phyloP scores from a whole-genome alignment of 306 rosid genomes.

The Sphenostylis stenocarpa region DNA sequence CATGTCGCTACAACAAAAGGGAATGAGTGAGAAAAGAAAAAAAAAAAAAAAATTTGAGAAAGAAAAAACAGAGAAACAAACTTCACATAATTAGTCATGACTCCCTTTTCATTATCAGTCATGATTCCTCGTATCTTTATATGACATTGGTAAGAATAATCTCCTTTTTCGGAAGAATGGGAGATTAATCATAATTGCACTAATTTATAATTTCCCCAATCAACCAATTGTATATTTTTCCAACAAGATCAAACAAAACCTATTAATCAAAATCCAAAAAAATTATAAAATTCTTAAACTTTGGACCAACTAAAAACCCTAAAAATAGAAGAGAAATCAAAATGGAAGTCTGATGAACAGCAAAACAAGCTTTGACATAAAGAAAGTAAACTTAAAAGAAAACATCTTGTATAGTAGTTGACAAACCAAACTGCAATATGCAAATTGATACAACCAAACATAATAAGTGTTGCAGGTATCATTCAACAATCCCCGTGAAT shows the following conservation, averaged over 20 bases:
- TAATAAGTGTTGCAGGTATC: neutral
- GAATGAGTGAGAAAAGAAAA: neutral
- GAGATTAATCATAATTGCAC: neutral
- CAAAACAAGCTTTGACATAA: neutral
- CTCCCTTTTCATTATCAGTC: neutral
- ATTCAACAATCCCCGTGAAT: neutral
- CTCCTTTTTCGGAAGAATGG: neutral
- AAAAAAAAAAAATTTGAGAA: neutral
- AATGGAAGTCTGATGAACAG: conserved; percentile 1
- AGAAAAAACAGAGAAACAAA: neutral
- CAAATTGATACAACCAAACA: conserved; percentile 17
- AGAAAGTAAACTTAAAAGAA: neutral
- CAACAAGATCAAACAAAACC: neutral
- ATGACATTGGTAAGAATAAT: neutral
- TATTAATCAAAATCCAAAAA: neutral
- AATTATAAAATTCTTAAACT: neutral
- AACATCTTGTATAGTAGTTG: neutral
- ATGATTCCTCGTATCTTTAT: neutral
- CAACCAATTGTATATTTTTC: neutral
- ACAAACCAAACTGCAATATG: conserved; percentile 8
- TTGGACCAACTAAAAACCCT: neutral
- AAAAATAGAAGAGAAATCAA: neutral
- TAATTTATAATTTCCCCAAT: neutral
- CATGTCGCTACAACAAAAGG: conserved; percentile 44
- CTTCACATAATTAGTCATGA: neutral